Conservation (phyloP, 2,329 filamentous ascomycete genomes). For the Fusarium globosum region DNA sequence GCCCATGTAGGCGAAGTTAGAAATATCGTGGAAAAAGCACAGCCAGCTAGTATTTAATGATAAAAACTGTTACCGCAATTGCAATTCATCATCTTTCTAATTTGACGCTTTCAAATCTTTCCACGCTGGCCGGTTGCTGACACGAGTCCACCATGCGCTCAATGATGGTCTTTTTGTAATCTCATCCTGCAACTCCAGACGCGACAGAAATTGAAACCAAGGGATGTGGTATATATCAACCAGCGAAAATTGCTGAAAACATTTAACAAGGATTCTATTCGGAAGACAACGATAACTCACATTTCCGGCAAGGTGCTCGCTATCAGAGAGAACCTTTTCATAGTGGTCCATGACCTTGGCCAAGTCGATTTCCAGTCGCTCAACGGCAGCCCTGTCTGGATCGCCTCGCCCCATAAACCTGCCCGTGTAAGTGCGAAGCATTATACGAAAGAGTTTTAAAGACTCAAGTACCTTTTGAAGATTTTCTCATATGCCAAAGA, state of each 20-base stretch:
- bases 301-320: not conserved
- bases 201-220: not conserved
- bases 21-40: too few relatives aligned
- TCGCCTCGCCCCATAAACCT: not conserved
- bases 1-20: too few relatives aligned
- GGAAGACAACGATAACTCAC: fast-evolving
- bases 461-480: not conserved
- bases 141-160: not conserved
- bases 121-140: not conserved
- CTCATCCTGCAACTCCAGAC: not conserved
- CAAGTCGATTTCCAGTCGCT: not conserved
- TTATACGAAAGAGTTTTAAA: fast-evolving
- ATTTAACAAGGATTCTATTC: fast-evolving
- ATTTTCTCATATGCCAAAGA: not conserved
- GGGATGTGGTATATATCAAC: not conserved
- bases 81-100: fast-evolving
- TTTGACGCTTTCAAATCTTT: not conserved
- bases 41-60: not conserved
- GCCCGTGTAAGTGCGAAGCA: fast-evolving
- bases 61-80: fast-evolving
- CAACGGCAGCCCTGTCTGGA: not conserved
- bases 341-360: not conserved
- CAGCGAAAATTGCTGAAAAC: not conserved
- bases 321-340: not conserved
- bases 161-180: not conserved